Conservation (phyloP, 768 basidiomycete genomes). For the Psilocybe subaeruginosa region DNA sequence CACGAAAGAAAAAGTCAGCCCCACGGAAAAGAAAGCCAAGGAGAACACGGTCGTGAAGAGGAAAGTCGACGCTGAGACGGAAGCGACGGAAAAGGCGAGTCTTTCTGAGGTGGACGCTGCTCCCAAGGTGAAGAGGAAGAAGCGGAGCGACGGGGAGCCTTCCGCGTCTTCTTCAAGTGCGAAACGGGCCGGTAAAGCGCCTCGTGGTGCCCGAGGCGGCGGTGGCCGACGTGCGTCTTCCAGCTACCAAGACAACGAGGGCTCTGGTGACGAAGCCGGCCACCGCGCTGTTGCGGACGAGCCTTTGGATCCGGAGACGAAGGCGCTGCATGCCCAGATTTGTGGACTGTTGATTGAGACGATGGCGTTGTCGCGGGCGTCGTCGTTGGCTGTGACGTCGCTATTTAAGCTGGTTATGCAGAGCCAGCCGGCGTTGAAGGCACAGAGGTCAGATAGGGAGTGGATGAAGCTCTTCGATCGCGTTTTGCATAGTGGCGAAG, state of each 20-base stretch:
- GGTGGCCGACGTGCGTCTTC: neutral
- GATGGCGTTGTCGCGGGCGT: constrained; percentile 73
- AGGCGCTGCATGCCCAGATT: constrained; percentile 43
- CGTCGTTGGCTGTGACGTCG: constrained; percentile 57
- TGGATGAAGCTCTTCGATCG: constrained; percentile 54
- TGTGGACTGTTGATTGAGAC: constrained; percentile 72
- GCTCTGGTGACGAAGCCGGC: neutral
- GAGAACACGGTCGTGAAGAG: constrained; percentile 12
- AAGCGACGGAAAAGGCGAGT: constrained; percentile 1
- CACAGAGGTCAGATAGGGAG: constrained; percentile 41
- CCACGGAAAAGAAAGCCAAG: constrained; percentile 10
- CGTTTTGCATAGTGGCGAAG: constrained; percentile 50
- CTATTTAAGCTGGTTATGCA: constrained; percentile 56
- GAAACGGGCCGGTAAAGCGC: neutral
- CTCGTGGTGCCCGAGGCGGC: neutral
- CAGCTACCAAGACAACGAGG: neutral
- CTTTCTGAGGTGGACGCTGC: constrained; percentile 2
- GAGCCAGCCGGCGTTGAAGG: constrained; percentile 54
- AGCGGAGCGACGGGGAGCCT: constrained; percentile 18
- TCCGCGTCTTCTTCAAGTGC: neutral
- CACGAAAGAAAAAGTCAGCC: neutral
- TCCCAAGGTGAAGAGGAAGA: constrained; percentile 20
- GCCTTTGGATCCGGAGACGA: constrained; percentile 22
- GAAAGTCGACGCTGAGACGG: constrained; percentile 16
- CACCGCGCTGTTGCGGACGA: neutral